Evolutionary conservation across 768 basidiomycete species (phyloP).

Genomic region (Trametes cingulata): DNA sequence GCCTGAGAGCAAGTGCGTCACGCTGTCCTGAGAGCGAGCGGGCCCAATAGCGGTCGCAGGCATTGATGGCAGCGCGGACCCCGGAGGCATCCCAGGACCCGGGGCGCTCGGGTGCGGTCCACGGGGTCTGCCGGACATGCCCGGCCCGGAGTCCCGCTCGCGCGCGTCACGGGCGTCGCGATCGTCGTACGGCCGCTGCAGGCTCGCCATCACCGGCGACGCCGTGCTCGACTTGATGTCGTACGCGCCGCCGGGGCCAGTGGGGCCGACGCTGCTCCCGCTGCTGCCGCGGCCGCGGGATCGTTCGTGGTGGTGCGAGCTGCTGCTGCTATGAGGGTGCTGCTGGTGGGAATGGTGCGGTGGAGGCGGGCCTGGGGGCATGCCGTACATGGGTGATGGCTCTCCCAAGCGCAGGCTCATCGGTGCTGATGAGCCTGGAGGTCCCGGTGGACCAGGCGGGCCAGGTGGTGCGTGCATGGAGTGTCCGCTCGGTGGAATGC

Average conservation of each 20-base stretch:
- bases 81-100: slow-evolving; percentile 14
- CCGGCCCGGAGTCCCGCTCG: slow-evolving; percentile 23
- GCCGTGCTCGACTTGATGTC: slow-evolving; percentile 15
- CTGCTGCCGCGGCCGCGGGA: slow-evolving; percentile 11
- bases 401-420: slow-evolving; percentile 23
- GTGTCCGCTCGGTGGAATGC: slow-evolving; percentile 16
- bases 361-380: slow-evolving; percentile 30
- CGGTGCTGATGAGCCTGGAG: slow-evolving; percentile 17
- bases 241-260: slow-evolving; percentile 14
- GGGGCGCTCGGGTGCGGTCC: slow-evolving; percentile 4
- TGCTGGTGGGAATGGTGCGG: slow-evolving; percentile 19
- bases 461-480: slow-evolving; percentile 14
- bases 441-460: slow-evolving; percentile 8
- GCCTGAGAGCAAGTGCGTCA: slow-evolving; percentile 18
- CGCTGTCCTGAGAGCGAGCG: slow-evolving; percentile 13
- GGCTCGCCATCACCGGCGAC: slow-evolving; percentile 36
- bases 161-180: slow-evolving; percentile 17
- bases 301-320: slow-evolving; percentile 15
- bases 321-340: slow-evolving; percentile 4
- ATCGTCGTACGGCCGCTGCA: slow-evolving; percentile 30
- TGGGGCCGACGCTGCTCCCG: slow-evolving; percentile 17
- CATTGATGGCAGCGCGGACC: slow-evolving; percentile 18
- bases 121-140: slow-evolving; percentile 10
- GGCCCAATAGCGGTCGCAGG: slow-evolving; percentile 8
- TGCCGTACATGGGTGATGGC: slow-evolving; percentile 35